Percentiles rank a stretch among this genome's conserved stretches.
These are phyloP conservation scores for Lodderomyces parapsilosis DNA, from an alignment of 1,139 yeast genomes.

Conservation along the genomic window DNA sequence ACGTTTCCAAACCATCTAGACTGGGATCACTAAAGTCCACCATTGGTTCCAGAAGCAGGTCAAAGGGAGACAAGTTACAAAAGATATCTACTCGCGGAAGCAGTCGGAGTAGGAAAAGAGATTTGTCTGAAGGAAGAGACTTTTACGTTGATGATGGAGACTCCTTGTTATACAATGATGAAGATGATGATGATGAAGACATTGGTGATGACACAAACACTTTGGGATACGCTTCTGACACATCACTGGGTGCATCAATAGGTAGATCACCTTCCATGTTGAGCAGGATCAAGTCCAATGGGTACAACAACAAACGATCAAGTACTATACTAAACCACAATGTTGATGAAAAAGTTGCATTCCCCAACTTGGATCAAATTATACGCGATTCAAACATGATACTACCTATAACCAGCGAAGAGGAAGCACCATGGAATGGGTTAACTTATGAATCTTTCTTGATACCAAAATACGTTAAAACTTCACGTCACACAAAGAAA, in stretches of 20 bases:
- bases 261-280: constrained; percentile 2
- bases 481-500: constrained; percentile 42
- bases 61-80: constrained; percentile 3
- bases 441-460: constrained; percentile 38
- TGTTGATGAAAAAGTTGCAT: constrained; percentile 14
- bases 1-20: constrained; percentile 1
- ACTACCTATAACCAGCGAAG: constrained; percentile 8
- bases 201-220: constrained; percentile 6
- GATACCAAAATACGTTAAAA: constrained; percentile 55
- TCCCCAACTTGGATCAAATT: constrained; percentile 5
- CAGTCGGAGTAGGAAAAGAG: constrained; percentile 5
- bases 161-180: constrained; percentile 14
- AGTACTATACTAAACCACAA: constrained; percentile 14
- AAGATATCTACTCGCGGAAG: constrained; percentile 1
- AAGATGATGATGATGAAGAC: constrained; percentile 11
- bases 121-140: constrained; percentile 4
- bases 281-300: constrained; percentile 4
- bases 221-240: constrained; percentile 12
- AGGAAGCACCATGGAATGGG: constrained; percentile 31
- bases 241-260: constrained; percentile 11
- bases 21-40: not conserved
- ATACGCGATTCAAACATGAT: not conserved
- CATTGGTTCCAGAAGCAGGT: not conserved
- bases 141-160: constrained; percentile 11
- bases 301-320: not conserved